Evolutionary conservation across 2,329 filamentous ascomycete species (phyloP).

Genomic region (Aschersonia sp.): DNA sequence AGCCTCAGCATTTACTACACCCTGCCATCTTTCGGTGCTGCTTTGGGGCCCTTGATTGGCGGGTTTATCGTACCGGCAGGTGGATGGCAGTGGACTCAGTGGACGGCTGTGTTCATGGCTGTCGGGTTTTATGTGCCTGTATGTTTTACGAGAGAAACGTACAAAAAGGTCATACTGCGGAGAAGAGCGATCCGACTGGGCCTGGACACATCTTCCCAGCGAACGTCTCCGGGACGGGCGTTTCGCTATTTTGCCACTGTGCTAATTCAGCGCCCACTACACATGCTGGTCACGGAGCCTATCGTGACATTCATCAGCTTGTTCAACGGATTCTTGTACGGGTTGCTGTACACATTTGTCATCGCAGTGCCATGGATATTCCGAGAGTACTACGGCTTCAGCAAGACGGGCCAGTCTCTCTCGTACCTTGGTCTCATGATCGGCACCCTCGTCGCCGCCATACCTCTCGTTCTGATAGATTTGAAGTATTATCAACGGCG

Average conservation of each 20-base stretch:
- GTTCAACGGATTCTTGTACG: conserved; percentile 50
- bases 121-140: conserved; percentile 41
- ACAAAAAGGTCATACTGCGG: conserved; percentile 41
- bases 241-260: conserved; percentile 21
- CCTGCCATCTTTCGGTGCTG: conserved; percentile 52
- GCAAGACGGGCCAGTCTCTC: conserved; percentile 42
- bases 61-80: conserved; percentile 50
- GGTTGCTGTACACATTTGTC: conserved; percentile 45
- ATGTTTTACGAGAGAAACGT: conserved; percentile 45
- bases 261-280: conserved; percentile 47
- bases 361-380: conserved; percentile 53
- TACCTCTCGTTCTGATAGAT: conserved; percentile 28
- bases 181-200: conserved; percentile 24
- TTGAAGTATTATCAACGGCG: conserved; percentile 39
- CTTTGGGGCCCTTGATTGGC: conserved; percentile 47
- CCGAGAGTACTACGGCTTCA: conserved; percentile 43
- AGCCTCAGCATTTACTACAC: conserved; percentile 51
- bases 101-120: conserved; percentile 21
- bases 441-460: conserved; percentile 42
- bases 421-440: conserved; percentile 56
- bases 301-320: conserved; percentile 52
- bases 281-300: conserved; percentile 55
- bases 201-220: conserved; percentile 12
- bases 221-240: conserved; percentile 10
- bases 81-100: conserved; percentile 49